These are phyloP conservation scores for Reticulascus tulasneorum DNA, from an alignment of 2,329 filamentous ascomycete species.

Conservation along the genomic window DNA sequence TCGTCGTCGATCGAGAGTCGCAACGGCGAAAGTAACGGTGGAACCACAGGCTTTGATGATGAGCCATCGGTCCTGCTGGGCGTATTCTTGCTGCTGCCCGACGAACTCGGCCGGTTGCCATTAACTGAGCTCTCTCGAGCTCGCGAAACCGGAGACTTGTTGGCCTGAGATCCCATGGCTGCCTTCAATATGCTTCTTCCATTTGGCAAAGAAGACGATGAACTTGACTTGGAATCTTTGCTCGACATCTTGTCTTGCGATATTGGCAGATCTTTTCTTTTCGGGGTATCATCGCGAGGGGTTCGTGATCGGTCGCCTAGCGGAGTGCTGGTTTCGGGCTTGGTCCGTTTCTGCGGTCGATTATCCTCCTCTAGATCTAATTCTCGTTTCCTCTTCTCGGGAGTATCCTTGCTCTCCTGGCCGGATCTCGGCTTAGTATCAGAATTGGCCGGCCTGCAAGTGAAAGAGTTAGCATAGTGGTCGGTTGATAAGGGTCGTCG, in stretches of 20 bases:
- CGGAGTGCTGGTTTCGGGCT: constrained; percentile 30
- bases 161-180: constrained; percentile 20
- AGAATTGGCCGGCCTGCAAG: constrained; percentile 3
- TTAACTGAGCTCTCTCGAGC: constrained; percentile 38
- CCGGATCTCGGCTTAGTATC: constrained; percentile 3
- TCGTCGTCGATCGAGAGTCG: constrained; percentile 39
- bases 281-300: constrained; percentile 28
- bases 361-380: constrained; percentile 39
- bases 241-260: constrained; percentile 22
- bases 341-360: constrained; percentile 43
- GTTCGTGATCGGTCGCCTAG: constrained; percentile 27
- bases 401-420: constrained; percentile 20
- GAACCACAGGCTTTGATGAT: constrained; percentile 37
- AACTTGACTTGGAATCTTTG: constrained; percentile 22
- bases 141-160: constrained; percentile 32
- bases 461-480: constrained; percentile 1
- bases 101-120: constrained; percentile 31
- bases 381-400: constrained; percentile 43
- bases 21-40: constrained; percentile 50
- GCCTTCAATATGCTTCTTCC: constrained; percentile 30
- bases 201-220: constrained; percentile 28
- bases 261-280: constrained; percentile 22
- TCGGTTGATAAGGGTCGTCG: background rate
- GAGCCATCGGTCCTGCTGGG: constrained; percentile 33
- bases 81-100: constrained; percentile 28